A percentile compares a stretch with the other conserved stretches of the same genome.
Evolutionary conservation across 345 rosid genomes (phyloP).

Genomic region (Acer yangbiense): DNA sequence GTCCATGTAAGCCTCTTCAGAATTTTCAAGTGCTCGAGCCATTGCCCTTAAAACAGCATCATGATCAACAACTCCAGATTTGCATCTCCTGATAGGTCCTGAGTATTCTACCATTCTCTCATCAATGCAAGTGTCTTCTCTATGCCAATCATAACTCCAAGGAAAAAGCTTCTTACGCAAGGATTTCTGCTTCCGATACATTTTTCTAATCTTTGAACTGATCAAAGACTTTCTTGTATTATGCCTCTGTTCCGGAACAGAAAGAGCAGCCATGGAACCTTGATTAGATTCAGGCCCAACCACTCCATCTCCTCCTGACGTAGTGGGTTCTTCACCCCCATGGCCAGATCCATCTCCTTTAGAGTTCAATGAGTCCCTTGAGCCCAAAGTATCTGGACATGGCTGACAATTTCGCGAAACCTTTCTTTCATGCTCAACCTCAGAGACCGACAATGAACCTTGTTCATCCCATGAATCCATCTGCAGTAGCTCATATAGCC

Average conservation of each 20-base stretch:
- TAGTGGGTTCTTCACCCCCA: slow-evolving; percentile 66
- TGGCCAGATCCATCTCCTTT: slow-evolving; percentile 36
- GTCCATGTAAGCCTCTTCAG: slow-evolving; percentile 91
- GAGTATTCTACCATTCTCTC: slow-evolving; percentile 65
- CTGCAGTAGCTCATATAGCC: slow-evolving; percentile 89
- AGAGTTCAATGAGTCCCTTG: slow-evolving; percentile 31
- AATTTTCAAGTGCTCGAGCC: slow-evolving; percentile 66
- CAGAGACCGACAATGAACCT: slow-evolving; percentile 28
- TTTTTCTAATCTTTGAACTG: slow-evolving; percentile 62
- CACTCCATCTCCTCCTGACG: slow-evolving; percentile 72
- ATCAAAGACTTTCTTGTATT: slow-evolving; percentile 54
- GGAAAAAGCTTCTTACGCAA: slow-evolving; percentile 91
- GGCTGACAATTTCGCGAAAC: slow-evolving; percentile 32
- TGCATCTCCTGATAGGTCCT: slow-evolving; percentile 80
- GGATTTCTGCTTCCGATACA: slow-evolving; percentile 84
- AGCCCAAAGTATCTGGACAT: slow-evolving; percentile 30
- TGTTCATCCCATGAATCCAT: slow-evolving; percentile 61
- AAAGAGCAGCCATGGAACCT: slow-evolving; percentile 31
- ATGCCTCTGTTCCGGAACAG: slow-evolving; percentile 51
- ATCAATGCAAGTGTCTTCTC: slow-evolving; percentile 66
- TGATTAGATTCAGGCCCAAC: slow-evolving; percentile 40
- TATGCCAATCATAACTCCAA: slow-evolving; percentile 97
- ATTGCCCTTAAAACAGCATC: slow-evolving; percentile 85
- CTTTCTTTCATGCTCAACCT: slow-evolving; percentile 30
- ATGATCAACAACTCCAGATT: slow-evolving; percentile 74